Conservation (phyloP, 257 asterid genomes). For the Voacanga thouarsii region DNA sequence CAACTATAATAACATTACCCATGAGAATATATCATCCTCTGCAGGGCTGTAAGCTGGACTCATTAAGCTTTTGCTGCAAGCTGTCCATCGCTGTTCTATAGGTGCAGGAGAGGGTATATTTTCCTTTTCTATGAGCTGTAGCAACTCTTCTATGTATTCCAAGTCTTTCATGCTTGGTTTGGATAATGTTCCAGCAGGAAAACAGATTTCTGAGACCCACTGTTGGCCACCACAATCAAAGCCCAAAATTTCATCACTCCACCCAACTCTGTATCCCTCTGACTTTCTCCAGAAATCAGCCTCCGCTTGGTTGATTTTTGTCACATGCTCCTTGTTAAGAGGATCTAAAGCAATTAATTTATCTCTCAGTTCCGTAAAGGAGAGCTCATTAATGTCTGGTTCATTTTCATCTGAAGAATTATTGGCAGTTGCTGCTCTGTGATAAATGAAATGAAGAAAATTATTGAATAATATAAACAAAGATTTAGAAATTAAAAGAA, state of each 20-base stretch:
- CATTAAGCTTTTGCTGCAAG: conserved; percentile 76
- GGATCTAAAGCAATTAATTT: conserved; percentile 83
- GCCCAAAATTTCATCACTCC: conserved; percentile 97
- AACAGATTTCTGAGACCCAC: conserved; percentile 96
- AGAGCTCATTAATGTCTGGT: conserved; percentile 52
- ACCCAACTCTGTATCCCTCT: conserved; percentile 91
- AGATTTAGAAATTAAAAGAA: background rate
- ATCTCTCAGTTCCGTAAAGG: conserved; percentile 91
- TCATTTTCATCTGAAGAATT: conserved; percentile 44
- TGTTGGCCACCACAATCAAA: conserved; percentile 99
- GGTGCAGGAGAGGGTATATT: conserved; percentile 96
- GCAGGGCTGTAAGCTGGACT: conserved; percentile 92
- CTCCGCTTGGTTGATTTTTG: conserved; percentile 81
- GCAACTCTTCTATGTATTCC: conserved; percentile 69
- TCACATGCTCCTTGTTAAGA: conserved; percentile 69
- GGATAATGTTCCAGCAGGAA: conserved; percentile 86
- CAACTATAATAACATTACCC: conserved; percentile 51
- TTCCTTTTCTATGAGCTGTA: conserved; percentile 68
- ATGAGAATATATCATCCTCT: conserved; percentile 73
- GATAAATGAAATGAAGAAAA: conserved; percentile 18
- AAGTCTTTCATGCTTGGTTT: conserved; percentile 87
- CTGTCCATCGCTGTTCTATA: conserved; percentile 97
- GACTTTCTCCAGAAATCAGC: conserved; percentile 96
- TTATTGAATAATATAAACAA: conserved; percentile 2
- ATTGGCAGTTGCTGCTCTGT: conserved; percentile 41